These are phyloP conservation scores for Deuterostichococcus epilithicus DNA, from an alignment of 139 green algal genomes.

Conservation along the genomic window DNA sequence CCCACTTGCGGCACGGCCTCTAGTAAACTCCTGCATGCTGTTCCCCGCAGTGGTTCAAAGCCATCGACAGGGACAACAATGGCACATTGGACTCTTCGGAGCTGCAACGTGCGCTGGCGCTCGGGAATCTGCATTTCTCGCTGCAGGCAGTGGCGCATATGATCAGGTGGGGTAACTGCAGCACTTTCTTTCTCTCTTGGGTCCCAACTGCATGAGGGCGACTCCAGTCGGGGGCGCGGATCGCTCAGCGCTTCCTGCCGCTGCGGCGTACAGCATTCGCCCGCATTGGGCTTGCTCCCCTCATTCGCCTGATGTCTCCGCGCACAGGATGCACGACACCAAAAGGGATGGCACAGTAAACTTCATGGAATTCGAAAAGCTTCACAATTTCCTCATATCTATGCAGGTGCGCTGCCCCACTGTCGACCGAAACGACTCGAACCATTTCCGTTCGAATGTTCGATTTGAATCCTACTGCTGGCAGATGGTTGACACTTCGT, in stretches of 20 bases:
- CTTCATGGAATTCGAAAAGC: conserved; percentile 33
- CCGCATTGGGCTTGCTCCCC: no score
- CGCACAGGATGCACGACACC: conserved; percentile 34
- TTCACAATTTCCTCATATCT: conserved; percentile 53
- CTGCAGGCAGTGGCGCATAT: conserved; percentile 45
- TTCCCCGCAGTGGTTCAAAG: conserved; percentile 30
- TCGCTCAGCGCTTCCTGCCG: no score
- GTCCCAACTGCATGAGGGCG: not conserved
- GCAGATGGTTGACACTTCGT: not conserved
- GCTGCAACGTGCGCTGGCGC: conserved; percentile 40
- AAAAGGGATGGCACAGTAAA: conserved; percentile 21
- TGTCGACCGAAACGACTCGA: no score
- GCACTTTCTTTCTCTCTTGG: not conserved
- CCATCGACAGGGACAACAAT: conserved; percentile 25
- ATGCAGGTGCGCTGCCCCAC: conserved; percentile 22
- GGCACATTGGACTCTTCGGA: conserved; percentile 21
- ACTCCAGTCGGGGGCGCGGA: no score
- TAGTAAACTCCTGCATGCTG: not conserved
- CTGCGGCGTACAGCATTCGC: no score
- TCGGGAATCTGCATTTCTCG: conserved; percentile 48
- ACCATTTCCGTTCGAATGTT: no score
- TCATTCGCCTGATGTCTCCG: not conserved
- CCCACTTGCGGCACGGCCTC: no score
- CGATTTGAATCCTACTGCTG: no score
- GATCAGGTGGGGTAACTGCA: conserved; percentile 33